Evolutionary conservation across 352 stramenopile genomes (phyloP), one percentile per base, ranked within the genome.

Genomic region (Pythium periplocum): DNA sequence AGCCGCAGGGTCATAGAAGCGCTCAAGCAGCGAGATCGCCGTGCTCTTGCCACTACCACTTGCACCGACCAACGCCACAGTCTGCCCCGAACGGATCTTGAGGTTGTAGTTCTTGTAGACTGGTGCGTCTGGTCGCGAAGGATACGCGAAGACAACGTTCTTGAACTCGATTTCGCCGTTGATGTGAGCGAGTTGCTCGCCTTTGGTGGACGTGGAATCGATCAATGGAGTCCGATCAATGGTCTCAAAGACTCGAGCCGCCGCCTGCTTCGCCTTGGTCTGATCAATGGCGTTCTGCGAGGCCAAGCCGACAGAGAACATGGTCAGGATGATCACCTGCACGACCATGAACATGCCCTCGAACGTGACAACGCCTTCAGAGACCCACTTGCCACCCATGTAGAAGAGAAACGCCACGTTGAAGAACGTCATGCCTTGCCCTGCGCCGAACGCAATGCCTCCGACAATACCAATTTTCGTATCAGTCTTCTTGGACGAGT

Each of bases 331-430:
- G 7, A 94, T 57, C 17, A 26, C 17, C 17, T 26, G 17, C 17
- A 26, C 17, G 34, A 83, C 76, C 59, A 80, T 82, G 49, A 92
- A 78, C 48, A 93, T 73, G 36, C 85, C 60, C 45, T 87, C 59
- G 50, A 93, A 93, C n/a, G 64, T 73, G 42, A 88, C 69, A 37
- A 70, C 73, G 9, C 59, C 64, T 17, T 82, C 48, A 10, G 54
- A 67, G 11, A 92, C 80, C 58, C 82, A 74, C 17, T 57, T 70
- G 26, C 68, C 73, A 26, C 74, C 85, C 38, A 83, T 66, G 66
- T 69, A 94, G 54, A 95, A 96, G 32, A 90, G 66, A 31, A 95
- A 70, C 0, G 70, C 80, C 36, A 89, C 66, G 1, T 71, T 61
- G 37, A 75, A 55, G 33, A 93, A 86, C 61, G 83, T 86, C 8